These are phyloP conservation scores for Suillus ampliporus DNA, from an alignment of 768 basidiomycete genomes.

Conservation along the genomic window DNA sequence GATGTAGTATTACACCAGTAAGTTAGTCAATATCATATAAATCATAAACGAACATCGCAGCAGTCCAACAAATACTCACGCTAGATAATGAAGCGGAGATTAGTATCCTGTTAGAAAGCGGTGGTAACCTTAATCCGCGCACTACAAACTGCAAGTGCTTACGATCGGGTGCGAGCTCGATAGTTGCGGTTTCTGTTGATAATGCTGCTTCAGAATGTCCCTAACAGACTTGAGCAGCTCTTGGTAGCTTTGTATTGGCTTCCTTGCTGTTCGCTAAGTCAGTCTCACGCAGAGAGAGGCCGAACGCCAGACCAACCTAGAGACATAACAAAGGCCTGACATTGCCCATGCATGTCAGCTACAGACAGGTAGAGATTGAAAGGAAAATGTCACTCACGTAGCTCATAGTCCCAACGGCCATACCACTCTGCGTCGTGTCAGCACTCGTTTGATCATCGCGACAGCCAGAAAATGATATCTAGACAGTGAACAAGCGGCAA, in stretches of 20 bases:
- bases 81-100: conserved; percentile 37
- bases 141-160: conserved; percentile 17
- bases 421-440: conserved; percentile 66
- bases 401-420: conserved; percentile 81
- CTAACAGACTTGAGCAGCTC: conserved; percentile 64
- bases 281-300: background rate
- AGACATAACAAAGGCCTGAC: conserved; percentile 64
- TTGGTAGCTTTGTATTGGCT: conserved; percentile 68
- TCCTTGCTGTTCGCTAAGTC: conserved; percentile 37
- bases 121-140: background rate
- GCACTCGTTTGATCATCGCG: conserved; percentile 74
- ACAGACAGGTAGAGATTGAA: background rate
- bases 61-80: too few relatives aligned
- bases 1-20: too few relatives aligned
- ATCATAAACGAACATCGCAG: too few relatives aligned
- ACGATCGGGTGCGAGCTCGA: conserved; percentile 76
- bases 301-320: conserved; percentile 41
- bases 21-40: too few relatives aligned
- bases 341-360: conserved; percentile 12
- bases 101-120: conserved; percentile 28
- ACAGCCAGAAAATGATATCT: conserved; percentile 79
- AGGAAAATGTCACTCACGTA: conserved; percentile 51
- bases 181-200: conserved; percentile 74
- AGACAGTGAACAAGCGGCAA: background rate
- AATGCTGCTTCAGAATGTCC: conserved; percentile 62